phyloP scores from a whole-genome alignment of 441 rosid genomes.

The Brassica balearica region DNA sequence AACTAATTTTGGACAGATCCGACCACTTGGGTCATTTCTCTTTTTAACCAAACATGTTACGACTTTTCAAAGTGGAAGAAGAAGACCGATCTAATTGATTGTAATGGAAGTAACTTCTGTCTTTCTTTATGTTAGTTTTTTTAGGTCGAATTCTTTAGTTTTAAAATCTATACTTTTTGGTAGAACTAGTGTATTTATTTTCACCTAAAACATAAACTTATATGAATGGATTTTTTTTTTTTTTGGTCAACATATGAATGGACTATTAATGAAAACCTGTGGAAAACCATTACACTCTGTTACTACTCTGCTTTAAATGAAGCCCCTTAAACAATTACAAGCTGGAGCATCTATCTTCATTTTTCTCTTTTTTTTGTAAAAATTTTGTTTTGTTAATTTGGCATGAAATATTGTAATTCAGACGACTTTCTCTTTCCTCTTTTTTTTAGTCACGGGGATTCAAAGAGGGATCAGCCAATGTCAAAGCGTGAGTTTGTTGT shows the following conservation, averaged over 20 bases:
- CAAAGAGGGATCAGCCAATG: slow-evolving; percentile 34
- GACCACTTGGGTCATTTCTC: slow-evolving; percentile 26
- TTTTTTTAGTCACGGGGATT: not conserved
- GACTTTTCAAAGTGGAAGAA: slow-evolving; percentile 29
- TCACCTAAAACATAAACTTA: too few relatives aligned
- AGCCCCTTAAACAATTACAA: not conserved
- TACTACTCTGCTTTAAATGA: slow-evolving; percentile 23
- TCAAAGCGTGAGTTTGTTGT: slow-evolving; percentile 19
- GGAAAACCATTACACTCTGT: slow-evolving; percentile 7
- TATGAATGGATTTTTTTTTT: too few relatives aligned
- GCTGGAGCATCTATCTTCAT: not conserved
- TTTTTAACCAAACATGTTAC: slow-evolving; percentile 31
- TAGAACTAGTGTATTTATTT: too few relatives aligned
- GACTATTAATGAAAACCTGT: slow-evolving; percentile 12
- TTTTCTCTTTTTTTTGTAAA: not conserved
- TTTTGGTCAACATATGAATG: too few relatives aligned
- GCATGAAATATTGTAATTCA: not conserved
- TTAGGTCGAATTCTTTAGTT: too few relatives aligned
- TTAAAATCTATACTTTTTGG: too few relatives aligned
- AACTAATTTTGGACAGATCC: slow-evolving; percentile 44
- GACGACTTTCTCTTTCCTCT: not conserved
- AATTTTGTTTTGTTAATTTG: not conserved
- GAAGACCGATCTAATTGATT: not conserved
- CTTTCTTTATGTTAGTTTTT: not conserved
- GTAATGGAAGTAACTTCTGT: not conserved